phyloP scores from a whole-genome alignment of 2,329 filamentous ascomycete species.

The Pseudopyrenochaeta lycopersici region DNA sequence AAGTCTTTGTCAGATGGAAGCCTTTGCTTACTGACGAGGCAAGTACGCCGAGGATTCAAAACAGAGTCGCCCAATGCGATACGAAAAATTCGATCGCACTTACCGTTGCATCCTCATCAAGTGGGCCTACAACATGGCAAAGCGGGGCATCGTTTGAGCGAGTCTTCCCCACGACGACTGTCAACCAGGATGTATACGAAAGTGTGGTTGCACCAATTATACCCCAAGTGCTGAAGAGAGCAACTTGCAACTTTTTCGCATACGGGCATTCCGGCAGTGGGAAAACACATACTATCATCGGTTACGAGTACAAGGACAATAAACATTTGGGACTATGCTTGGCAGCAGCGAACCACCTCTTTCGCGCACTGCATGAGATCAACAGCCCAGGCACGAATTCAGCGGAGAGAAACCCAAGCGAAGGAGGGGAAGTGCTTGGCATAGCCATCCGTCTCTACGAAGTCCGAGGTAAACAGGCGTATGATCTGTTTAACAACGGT shows the following conservation, averaged over 20 bases:
- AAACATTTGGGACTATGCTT: conserved; percentile 51
- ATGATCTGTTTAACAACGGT: conserved; percentile 53
- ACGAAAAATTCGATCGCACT: not conserved
- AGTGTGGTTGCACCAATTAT: conserved; percentile 46
- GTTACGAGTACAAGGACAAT: conserved; percentile 50
- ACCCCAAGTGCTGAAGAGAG: conserved; percentile 45
- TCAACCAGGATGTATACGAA: conserved; percentile 31
- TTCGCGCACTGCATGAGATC: conserved; percentile 29
- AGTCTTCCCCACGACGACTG: conserved; percentile 2
- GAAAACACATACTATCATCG: conserved; percentile 55
- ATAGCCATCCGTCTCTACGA: conserved; percentile 54
- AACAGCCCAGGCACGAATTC: conserved; percentile 22
- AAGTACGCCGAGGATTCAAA: not conserved
- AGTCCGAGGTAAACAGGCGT: conserved; percentile 53
- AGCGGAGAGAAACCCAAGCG: not conserved
- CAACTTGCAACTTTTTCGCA: conserved; percentile 54
- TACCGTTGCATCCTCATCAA: not conserved
- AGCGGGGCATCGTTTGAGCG: conserved; percentile 11
- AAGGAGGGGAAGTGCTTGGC: conserved; percentile 26
- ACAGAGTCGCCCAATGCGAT: not conserved
- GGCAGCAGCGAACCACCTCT: conserved; percentile 44
- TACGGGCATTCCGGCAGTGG: conserved; percentile 56
- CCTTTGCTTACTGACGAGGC: conserved; percentile 6
- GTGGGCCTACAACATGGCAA: conserved; percentile 10
- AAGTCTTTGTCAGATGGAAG: conserved; percentile 15